Conservation (phyloP, 257 asterid genomes). For the Mentha longifolia region DNA sequence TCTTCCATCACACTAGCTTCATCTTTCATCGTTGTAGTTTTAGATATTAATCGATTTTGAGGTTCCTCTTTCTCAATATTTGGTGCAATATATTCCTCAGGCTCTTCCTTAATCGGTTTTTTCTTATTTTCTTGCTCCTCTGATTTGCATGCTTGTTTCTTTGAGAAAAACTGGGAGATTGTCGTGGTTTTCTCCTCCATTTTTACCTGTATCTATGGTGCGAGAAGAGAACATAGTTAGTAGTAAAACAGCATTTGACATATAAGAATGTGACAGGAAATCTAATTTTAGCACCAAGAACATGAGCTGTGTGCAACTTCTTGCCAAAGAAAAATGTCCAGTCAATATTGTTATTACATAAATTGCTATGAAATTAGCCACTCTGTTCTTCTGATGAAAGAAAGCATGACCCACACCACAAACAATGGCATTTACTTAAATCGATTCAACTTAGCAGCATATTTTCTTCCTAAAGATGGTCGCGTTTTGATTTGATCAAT, state of each 20-base stretch:
- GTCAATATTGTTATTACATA: background rate
- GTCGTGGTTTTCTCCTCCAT: constrained; percentile 59
- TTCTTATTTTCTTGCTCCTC: constrained; percentile 40
- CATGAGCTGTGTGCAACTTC: too few species aligned
- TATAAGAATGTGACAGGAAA: background rate
- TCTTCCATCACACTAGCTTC: constrained; percentile 35
- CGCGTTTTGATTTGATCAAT: background rate
- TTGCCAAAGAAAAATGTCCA: too few species aligned
- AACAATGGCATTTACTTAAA: too few species aligned
- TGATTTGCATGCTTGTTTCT: constrained; percentile 44
- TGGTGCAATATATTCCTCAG: constrained; percentile 34
- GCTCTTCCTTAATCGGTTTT: constrained; percentile 41
- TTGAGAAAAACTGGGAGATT: constrained; percentile 76
- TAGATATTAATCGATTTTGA: constrained; percentile 31
- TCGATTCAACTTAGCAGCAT: too few species aligned
- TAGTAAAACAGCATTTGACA: background rate
- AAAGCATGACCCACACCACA: background rate
- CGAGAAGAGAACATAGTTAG: constrained; percentile 1
- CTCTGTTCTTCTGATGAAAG: background rate
- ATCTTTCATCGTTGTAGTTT: constrained; percentile 27
- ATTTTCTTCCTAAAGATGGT: background rate
- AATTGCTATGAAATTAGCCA: background rate
- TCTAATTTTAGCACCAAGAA: background rate
- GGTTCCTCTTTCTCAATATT: constrained; percentile 47
- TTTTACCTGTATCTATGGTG: constrained; percentile 63